phyloP scores from a whole-genome alignment of 164 flowering plant genomes.

The Berberis thunbergii region DNA sequence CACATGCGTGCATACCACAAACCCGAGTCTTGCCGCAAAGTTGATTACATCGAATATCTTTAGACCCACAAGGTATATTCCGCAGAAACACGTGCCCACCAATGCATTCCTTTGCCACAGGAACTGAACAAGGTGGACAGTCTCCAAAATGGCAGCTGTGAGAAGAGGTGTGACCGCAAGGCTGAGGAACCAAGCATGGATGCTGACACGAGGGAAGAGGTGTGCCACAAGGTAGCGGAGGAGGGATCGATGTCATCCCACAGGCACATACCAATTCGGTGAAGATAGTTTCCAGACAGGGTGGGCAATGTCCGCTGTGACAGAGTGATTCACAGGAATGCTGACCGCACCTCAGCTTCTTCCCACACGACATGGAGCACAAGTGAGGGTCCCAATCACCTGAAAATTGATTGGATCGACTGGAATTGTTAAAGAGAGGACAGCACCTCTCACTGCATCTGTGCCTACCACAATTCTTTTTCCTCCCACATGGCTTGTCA shows the following conservation, averaged over 20 bases:
- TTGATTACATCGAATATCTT: constrained; percentile 79
- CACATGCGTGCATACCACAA: constrained; percentile 95
- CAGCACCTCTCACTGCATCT: constrained; percentile 95
- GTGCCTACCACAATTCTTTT: constrained; percentile 96
- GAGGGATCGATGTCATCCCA: constrained; percentile 83
- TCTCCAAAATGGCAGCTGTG: constrained; percentile 98
- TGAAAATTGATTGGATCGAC: not conserved
- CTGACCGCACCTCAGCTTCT: constrained; percentile 93
- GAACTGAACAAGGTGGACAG: constrained; percentile 91
- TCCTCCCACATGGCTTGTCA: constrained; percentile 73
- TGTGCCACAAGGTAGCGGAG: constrained; percentile 94
- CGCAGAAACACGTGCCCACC: constrained; percentile 91
- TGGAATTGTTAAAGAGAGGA: constrained; percentile 46
- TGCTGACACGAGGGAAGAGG: constrained; percentile 78
- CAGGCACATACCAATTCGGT: constrained; percentile 90
- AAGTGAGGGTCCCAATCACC: constrained; percentile 83
- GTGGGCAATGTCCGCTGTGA: constrained; percentile 96
- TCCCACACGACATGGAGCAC: constrained; percentile 80
- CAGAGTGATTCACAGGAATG: constrained; percentile 78
- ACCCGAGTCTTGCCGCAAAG: constrained; percentile 86
- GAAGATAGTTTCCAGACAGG: constrained; percentile 88
- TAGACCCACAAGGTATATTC: constrained; percentile 95
- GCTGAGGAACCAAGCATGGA: constrained; percentile 74
- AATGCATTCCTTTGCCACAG: constrained; percentile 83
- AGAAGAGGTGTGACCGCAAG: constrained; percentile 84